Evolutionary conservation across 805 yeast genomes (phyloP), one percentile per base, ranked within the genome.

Genomic region (Candida alai): DNA sequence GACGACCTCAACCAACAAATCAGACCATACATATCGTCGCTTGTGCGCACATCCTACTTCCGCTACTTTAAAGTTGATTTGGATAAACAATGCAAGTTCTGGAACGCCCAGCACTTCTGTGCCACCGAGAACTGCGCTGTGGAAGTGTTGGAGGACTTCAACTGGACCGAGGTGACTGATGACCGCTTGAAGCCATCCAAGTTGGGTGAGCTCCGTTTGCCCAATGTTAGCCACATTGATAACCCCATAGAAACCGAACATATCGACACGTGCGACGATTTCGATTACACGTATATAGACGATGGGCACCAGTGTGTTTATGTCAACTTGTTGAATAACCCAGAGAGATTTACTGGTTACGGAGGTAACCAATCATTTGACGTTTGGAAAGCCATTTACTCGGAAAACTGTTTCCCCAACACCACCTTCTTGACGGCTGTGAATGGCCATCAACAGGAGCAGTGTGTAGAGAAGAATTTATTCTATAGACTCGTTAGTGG

Each of bases 291-390:
- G 51, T 84, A 80, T 52, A 60, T 80, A 24, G 85, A 78, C 48
- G 70, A 73, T 29, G 76, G 73, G 45, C 76, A 77, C 47, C 73
- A 78, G 40, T 79, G 88, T 35, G 96, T 87, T 1, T 81, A 82
- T 48, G 95, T 93, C 19, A 87, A 89, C 50, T 70, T 93, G 37
- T 68, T 81, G 14, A 85, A 84, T 35, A 94, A 94, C 52, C 96
- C 96, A 1, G 99, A 93, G 59, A 70, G 97, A 50, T 93, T 85
- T 63, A 94, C 98, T 0, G 98, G 98, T 0, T 93, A 93, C 52
- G 84, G 88, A 20, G 98, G 98, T 19, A 78, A 80, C 32, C 96
- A 93, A 51, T 86, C 96, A 15, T 78, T 81, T 45, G 87, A 83
- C 53, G 86, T 93, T 30, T 93, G 99, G 99, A 70, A 77, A 25